A percentile compares a stretch with the other conserved stretches of the same genome.
phyloP scores from a whole-genome alignment of 495 filamentous ascomycete species.

The Trypethelium eluteriae region DNA sequence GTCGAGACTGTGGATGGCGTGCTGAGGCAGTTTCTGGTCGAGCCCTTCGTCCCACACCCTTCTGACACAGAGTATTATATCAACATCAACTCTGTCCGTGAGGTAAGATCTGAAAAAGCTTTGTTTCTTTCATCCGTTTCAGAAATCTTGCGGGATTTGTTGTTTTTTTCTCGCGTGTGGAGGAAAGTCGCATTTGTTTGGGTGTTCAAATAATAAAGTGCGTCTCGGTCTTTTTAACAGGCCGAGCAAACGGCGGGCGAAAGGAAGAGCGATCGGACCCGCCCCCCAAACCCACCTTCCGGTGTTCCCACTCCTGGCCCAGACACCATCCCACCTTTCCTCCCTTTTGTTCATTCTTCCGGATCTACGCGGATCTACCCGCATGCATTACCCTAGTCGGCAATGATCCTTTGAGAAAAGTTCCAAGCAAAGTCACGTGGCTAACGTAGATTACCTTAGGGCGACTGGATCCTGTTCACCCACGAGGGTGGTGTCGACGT shows the following conservation, averaged over 20 bases:
- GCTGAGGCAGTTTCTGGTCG: slow-evolving; percentile 90
- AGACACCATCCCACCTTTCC: slow-evolving; percentile 22
- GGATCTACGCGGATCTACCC: background rate
- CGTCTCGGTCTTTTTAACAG: background rate
- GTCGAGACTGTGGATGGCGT: slow-evolving; percentile 87
- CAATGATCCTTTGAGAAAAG: no score
- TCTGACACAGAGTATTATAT: slow-evolving; percentile 96
- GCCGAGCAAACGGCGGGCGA: background rate
- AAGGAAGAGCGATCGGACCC: slow-evolving; percentile 15
- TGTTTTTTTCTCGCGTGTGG: no score
- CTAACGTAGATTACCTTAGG: slow-evolving; percentile 47
- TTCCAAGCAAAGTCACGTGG: background rate
- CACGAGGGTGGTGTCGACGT: slow-evolving; percentile 99
- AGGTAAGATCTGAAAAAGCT: slow-evolving; percentile 52
- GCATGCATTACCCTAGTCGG: background rate
- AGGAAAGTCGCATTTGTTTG: background rate
- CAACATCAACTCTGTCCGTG: slow-evolving; percentile 87
- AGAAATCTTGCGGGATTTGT: background rate
- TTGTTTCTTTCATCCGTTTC: background rate
- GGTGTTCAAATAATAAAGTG: background rate
- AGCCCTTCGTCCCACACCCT: slow-evolving; percentile 95
- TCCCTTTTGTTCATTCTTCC: background rate
- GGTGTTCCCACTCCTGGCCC: slow-evolving; percentile 25
- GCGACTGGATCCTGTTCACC: slow-evolving; percentile 99
- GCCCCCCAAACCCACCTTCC: slow-evolving; percentile 15